Percentiles rank a stretch among this genome's conserved stretches.
phyloP scores from a whole-genome alignment of 2,329 filamentous ascomycete genomes.

The Colletotrichum sp. region DNA sequence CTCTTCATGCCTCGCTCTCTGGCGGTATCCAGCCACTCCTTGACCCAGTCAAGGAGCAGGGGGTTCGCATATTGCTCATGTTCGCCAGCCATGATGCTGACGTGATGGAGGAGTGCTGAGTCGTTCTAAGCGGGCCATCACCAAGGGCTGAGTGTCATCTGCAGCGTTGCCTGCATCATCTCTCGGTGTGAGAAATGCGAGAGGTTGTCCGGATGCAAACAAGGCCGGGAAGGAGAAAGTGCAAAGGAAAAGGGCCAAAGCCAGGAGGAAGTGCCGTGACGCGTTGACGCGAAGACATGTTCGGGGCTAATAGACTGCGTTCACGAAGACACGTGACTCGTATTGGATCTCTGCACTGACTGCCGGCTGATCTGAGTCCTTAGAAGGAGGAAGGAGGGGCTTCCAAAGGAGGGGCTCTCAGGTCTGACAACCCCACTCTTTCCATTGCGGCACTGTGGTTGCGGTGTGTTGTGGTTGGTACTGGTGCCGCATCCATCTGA shows the following conservation, averaged over 20 bases:
- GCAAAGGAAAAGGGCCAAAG: not conserved
- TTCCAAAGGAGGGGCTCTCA: not conserved
- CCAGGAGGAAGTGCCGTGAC: not conserved
- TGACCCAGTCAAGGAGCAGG: conserved; percentile 74
- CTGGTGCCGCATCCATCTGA: conserved; percentile 16
- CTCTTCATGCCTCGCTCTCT: conserved; percentile 74
- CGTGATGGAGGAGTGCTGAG: conserved; percentile 24
- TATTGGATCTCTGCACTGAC: not conserved
- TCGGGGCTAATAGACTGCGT: not conserved
- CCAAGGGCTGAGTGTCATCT: not conserved
- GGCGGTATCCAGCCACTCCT: conserved; percentile 77
- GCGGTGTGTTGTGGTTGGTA: not conserved
- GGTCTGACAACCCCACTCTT: not conserved
- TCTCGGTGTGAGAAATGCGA: not conserved
- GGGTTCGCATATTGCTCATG: conserved; percentile 67
- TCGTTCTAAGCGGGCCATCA: not conserved
- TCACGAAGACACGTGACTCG: conserved; percentile 18
- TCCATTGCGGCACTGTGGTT: not conserved
- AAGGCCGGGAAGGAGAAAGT: not conserved
- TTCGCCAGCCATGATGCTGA: conserved; percentile 32
- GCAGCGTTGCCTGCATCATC: not conserved
- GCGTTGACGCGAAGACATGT: not conserved
- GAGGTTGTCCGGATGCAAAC: not conserved
- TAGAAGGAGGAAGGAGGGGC: not conserved
- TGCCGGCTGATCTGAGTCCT: not conserved